phyloP scores from a whole-genome alignment of 1,284 basidiomycete species.

The Pseudozyma sp. region DNA sequence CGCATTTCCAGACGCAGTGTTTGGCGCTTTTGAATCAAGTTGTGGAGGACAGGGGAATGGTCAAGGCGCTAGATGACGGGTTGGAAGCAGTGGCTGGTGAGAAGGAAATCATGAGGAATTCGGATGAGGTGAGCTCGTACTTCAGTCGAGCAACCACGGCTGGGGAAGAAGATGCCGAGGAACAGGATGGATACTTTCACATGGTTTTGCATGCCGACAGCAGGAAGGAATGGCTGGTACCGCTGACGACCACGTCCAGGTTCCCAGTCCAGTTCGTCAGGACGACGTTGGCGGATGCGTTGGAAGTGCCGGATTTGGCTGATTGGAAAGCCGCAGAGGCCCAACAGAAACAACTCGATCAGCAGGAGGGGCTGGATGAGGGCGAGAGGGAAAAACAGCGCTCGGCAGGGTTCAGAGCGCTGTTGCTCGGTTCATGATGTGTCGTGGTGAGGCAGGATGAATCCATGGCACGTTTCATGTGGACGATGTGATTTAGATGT shows the following conservation, averaged over 20 bases:
- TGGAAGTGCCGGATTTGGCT: slow-evolving; percentile 50
- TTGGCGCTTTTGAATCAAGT: slow-evolving; percentile 33
- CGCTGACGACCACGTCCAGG: slow-evolving; percentile 4
- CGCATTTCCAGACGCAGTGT: slow-evolving; percentile 61
- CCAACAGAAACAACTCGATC: neutral
- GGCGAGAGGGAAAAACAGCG: slow-evolving; percentile 4
- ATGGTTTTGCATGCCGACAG: slow-evolving; percentile 7
- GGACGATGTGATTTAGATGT: too few relatives aligned
- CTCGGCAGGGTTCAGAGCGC: slow-evolving; percentile 7
- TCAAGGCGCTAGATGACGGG: slow-evolving; percentile 8
- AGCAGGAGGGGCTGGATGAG: neutral
- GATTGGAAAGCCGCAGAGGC: slow-evolving; percentile 52
- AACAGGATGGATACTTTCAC: slow-evolving; percentile 34
- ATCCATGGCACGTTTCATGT: too few relatives aligned
- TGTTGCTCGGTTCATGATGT: slow-evolving; percentile 1
- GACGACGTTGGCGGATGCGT: slow-evolving; percentile 42
- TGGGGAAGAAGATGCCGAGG: slow-evolving; percentile 5
- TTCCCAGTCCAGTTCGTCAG: slow-evolving; percentile 46
- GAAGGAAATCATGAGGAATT: neutral
- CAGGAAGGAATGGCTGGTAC: slow-evolving; percentile 31
- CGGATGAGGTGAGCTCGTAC: slow-evolving; percentile 5
- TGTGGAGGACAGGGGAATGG: neutral
- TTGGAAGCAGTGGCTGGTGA: neutral
- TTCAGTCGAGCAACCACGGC: slow-evolving; percentile 19
- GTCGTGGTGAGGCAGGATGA: too few relatives aligned